A percentile compares a stretch with the other conserved stretches of the same genome.
phyloP scores from a whole-genome alignment of 2,329 filamentous ascomycete genomes.

The Stemphylium beticola region DNA sequence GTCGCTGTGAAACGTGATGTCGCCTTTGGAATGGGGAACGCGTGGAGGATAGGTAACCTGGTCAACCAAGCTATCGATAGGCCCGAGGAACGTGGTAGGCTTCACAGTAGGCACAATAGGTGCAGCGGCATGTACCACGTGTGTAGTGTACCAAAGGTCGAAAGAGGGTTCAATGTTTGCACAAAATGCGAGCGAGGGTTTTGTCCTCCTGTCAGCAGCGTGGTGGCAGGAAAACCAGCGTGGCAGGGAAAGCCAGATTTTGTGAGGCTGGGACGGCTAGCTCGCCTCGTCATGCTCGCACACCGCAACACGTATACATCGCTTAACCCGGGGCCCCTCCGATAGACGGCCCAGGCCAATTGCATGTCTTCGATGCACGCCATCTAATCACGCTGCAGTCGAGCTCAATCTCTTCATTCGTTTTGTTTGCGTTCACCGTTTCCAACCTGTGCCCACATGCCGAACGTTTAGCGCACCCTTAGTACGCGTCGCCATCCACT shows the following conservation, averaged over 20 bases:
- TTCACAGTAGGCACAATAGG: conserved; percentile 9
- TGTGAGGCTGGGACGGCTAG: conserved; percentile 27
- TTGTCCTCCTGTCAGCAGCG: conserved; percentile 17
- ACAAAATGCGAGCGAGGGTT: conserved; percentile 22
- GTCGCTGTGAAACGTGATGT: conserved; percentile 36
- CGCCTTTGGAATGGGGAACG: conserved; percentile 2
- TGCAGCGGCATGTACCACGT: conserved; percentile 21
- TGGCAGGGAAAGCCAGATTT: conserved; percentile 16
- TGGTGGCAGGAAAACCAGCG: conserved; percentile 28
- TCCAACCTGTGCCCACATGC: conserved; percentile 1
- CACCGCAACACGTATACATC: conserved; percentile 33
- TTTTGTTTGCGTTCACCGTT: conserved; percentile 1
- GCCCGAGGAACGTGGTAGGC: conserved; percentile 14
- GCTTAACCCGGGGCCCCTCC: conserved; percentile 16
- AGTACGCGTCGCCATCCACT: not conserved
- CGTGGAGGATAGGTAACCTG: conserved; percentile 21
- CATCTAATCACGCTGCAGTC: conserved; percentile 3
- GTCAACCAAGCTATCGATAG: conserved; percentile 26
- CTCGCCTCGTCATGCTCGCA: conserved; percentile 24
- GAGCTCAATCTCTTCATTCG: not conserved
- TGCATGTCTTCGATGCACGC: not conserved
- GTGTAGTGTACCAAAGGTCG: conserved; percentile 6
- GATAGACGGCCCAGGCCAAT: not conserved
- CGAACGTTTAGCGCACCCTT: not conserved
- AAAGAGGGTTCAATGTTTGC: conserved; percentile 10